Percentiles rank a stretch among this genome's conserved stretches.
Evolutionary conservation across 768 basidiomycete species (phyloP).

Genomic region (Neoboletus magnificus): DNA sequence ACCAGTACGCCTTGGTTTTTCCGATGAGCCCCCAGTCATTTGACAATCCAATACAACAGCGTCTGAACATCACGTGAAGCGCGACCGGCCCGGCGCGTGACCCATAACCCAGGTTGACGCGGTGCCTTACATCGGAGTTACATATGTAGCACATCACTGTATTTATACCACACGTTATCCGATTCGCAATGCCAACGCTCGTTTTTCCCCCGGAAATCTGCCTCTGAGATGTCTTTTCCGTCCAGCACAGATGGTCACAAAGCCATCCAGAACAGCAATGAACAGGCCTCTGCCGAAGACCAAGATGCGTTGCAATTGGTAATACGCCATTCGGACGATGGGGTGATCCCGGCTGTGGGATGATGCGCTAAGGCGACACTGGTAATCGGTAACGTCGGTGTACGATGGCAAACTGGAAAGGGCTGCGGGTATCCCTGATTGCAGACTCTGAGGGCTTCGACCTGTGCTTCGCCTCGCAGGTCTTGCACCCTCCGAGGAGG

Average conservation of each 20-base stretch:
- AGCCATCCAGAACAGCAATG: constrained; percentile 15
- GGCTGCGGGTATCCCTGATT: constrained; percentile 86
- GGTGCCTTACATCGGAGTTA: constrained; percentile 24
- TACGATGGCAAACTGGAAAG: constrained; percentile 66
- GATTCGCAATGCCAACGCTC: neutral
- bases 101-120: neutral
- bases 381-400: constrained; percentile 70
- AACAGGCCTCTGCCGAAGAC: constrained; percentile 35
- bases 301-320: constrained; percentile 58
- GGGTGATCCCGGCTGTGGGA: constrained; percentile 32
- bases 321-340: constrained; percentile 33
- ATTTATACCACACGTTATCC: constrained; percentile 28
- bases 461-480: constrained; percentile 12
- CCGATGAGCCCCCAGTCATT: neutral
- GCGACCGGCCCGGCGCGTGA: neutral
- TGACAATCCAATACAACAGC: constrained; percentile 25
- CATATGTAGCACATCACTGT: constrained; percentile 19
- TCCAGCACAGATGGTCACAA: constrained; percentile 11
- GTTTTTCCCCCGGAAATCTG: neutral
- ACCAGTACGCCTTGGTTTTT: constrained; percentile 40
- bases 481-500: constrained; percentile 15
- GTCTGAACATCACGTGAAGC: constrained; percentile 35
- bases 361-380: constrained; percentile 31
- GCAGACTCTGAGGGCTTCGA: constrained; percentile 23
- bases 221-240: constrained; percentile 21